phyloP scores from a whole-genome alignment of 768 basidiomycete species.

The Gautieria morchelliformis region DNA sequence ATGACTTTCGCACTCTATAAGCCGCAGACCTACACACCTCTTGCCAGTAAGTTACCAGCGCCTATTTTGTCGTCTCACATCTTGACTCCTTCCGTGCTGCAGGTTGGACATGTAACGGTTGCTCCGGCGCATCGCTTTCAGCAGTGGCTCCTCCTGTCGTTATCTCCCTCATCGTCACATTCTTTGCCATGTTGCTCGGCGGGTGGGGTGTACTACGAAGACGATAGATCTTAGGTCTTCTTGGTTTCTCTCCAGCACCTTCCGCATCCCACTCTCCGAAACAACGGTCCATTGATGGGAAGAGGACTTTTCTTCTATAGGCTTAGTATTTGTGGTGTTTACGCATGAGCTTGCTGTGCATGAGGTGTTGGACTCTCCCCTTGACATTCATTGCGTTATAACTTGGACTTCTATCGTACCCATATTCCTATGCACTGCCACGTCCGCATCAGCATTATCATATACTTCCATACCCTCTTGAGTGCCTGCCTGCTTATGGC shows the following conservation, averaged over 20 bases:
- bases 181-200: slow-evolving; percentile 11
- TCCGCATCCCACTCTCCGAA: neutral
- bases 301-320: neutral
- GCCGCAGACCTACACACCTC: slow-evolving; percentile 59
- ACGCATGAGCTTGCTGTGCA: neutral
- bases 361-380: neutral
- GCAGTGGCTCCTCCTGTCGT: slow-evolving; percentile 18
- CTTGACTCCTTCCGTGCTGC: neutral
- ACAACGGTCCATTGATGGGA: neutral
- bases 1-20: slow-evolving; percentile 80
- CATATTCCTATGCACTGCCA: neutral
- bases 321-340: neutral
- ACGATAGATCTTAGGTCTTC: neutral
- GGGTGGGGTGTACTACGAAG: slow-evolving; percentile 12
- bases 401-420: neutral
- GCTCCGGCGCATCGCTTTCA: slow-evolving; percentile 20
- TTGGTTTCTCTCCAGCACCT: neutral
- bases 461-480: neutral
- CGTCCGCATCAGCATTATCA: neutral
- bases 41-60: slow-evolving; percentile 32
- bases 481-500: neutral
- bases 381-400: neutral
- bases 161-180: slow-evolving; percentile 10
- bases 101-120: slow-evolving; percentile 31
- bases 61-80: neutral